Evolutionary conservation across 257 asterid species (phyloP), one percentile per base, ranked within the genome.

Genomic region (Jacaranda mimosifolia): DNA sequence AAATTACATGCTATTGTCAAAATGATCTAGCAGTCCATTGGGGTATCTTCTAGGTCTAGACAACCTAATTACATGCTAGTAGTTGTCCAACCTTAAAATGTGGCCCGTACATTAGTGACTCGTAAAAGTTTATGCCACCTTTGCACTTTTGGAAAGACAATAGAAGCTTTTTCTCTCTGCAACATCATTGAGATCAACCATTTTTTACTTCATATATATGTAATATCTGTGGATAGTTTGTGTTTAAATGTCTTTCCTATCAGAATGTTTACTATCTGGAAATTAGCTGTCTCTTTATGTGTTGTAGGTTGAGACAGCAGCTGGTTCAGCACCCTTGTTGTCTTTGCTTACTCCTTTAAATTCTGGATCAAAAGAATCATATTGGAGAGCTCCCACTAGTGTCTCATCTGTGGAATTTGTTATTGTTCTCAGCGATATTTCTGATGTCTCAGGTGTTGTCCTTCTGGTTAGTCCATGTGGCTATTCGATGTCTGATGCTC

Each of bases 381-480:
- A 89, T 73, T 95, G 99, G 99, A 91, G 84, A 88, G 97, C 99
- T 85, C 96, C 98, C 8, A 70, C 93, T 9, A 87, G 83, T 85
- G 80, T 79, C 78, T 84, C 99, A 11, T 84, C 97, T 18, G 92
- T 87, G 84, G 99, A 95, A 73, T 85, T 93, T 84, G 96, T 85
- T 66, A 87, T 93, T 78, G 98, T 86, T 69, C 99, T 95, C 43
- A 60, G 89, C 62, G 88, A 90, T 82, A 79, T 86, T 64, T 95
- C 98, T 74, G 97, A 91, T 88, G 99, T 95, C 80, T 82, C 96
- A 42, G 99, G 94, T 83, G 97, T 90, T 70, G 85, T 89, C 78
- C 93, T 95, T 78, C 80, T 95, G 52, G 92, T 95, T 74, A 93
- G 98, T 86, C 91, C 97, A 55, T 93, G 97, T 85, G 98, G 99